Evolutionary conservation across 352 stramenopile species (phyloP).

Genomic region (Pythium diclinum): DNA sequence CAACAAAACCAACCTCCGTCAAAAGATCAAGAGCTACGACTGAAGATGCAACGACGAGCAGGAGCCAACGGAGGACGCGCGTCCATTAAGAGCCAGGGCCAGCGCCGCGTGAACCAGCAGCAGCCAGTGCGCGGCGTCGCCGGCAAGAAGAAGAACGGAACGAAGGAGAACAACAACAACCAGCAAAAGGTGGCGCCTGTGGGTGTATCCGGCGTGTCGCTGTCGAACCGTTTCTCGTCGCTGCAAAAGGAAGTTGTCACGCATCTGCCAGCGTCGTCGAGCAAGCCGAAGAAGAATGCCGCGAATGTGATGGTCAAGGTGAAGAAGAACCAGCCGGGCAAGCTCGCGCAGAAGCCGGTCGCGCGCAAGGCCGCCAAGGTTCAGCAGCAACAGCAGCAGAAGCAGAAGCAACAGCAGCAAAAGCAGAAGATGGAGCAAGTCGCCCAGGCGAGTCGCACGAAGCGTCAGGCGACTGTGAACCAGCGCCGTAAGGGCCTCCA

Average conservation of each 20-base stretch:
- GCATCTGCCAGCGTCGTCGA: background rate
- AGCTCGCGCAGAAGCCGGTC: slow-evolving; percentile 14
- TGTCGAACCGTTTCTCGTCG: slow-evolving; percentile 75
- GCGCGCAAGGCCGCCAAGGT: slow-evolving; percentile 12
- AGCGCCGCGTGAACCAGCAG: slow-evolving; percentile 45
- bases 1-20: background rate
- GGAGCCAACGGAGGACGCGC: slow-evolving; percentile 31
- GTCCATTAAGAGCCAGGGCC: slow-evolving; percentile 47
- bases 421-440: slow-evolving; percentile 68
- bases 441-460: slow-evolving; percentile 54
- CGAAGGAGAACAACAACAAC: slow-evolving; percentile 27
- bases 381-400: slow-evolving; percentile 24
- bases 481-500: slow-evolving; percentile 72
- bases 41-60: slow-evolving; percentile 20
- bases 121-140: background rate
- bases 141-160: slow-evolving; percentile 26
- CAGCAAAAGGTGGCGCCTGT: slow-evolving; percentile 36
- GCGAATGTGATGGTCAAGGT: slow-evolving; percentile 23
- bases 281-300: slow-evolving; percentile 22
- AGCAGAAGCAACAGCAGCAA: slow-evolving; percentile 40
- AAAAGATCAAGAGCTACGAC: background rate
- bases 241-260: slow-evolving; percentile 45
- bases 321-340: slow-evolving; percentile 14
- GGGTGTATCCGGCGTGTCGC: slow-evolving; percentile 58
- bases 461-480: slow-evolving; percentile 74